These are phyloP conservation scores for Teunomyces pallodes DNA, from an alignment of 805 yeast genomes.

Conservation along the genomic window DNA sequence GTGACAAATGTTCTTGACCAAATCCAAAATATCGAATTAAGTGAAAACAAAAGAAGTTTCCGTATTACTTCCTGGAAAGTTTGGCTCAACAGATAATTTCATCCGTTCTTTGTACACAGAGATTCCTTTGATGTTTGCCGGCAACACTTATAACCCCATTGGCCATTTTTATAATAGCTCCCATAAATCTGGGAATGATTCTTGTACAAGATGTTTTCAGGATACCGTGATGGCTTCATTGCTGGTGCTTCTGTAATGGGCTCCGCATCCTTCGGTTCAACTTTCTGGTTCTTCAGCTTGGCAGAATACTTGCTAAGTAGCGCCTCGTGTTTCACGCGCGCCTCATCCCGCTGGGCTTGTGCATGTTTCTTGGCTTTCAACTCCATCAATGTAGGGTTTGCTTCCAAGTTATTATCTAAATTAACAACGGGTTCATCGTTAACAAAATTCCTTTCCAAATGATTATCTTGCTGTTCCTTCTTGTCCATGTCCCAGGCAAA, in stretches of 20 bases:
- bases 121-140: slow-evolving; percentile 28
- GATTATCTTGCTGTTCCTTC: slow-evolving; percentile 12
- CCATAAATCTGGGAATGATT: slow-evolving; percentile 45
- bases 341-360: slow-evolving; percentile 14
- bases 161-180: slow-evolving; percentile 38
- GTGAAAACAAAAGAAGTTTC: slow-evolving; percentile 10
- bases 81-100: slow-evolving; percentile 11
- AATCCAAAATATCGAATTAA: slow-evolving; percentile 11
- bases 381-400: slow-evolving; percentile 38
- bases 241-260: slow-evolving; percentile 6
- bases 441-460: background rate
- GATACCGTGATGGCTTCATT: slow-evolving; percentile 21
- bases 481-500: slow-evolving; percentile 35
- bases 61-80: slow-evolving; percentile 16
- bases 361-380: slow-evolving; percentile 21
- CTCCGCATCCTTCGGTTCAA: background rate
- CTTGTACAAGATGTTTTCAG: slow-evolving; percentile 35
- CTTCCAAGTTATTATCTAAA: slow-evolving; percentile 31
- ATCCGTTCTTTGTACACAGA: slow-evolving; percentile 20
- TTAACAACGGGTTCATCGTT: slow-evolving; percentile 15
- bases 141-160: slow-evolving; percentile 48
- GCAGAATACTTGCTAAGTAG: slow-evolving; percentile 18
- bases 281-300: background rate
- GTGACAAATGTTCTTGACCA: slow-evolving; percentile 10
- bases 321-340: slow-evolving; percentile 11